Percentiles rank a stretch among this genome's conserved stretches.
Evolutionary conservation across 768 basidiomycete genomes (phyloP).

Genomic region (Crassisporium funariophilum): DNA sequence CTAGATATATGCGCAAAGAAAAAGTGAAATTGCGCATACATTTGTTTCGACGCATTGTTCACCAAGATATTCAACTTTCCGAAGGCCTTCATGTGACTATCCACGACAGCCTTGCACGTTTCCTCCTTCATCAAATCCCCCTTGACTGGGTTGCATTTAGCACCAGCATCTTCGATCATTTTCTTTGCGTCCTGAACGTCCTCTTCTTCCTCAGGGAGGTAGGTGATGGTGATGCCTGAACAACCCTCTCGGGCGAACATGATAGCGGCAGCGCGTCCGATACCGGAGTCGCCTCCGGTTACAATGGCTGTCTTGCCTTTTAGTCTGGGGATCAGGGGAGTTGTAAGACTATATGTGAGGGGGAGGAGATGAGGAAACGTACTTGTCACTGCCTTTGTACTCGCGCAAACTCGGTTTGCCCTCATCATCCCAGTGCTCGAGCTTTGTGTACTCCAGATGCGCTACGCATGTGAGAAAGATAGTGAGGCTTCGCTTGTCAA

Average conservation of each 20-base stretch:
- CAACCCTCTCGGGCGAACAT: conserved; percentile 55
- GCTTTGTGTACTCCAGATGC: conserved; percentile 40
- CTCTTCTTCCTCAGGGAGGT: conserved; percentile 56
- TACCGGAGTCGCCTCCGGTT: conserved; percentile 48
- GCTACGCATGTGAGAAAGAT: conserved; percentile 15
- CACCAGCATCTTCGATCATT: conserved; percentile 44
- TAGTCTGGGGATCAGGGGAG: conserved; percentile 21
- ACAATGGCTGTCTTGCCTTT: conserved; percentile 37
- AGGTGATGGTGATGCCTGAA: conserved; percentile 51
- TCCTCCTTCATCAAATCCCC: conserved; percentile 45
- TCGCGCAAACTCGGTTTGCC: conserved; percentile 52
- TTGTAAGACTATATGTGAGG: neutral
- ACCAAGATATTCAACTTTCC: conserved; percentile 56
- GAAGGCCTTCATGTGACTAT: conserved; percentile 48
- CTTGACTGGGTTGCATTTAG: conserved; percentile 35
- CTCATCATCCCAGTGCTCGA: conserved; percentile 52
- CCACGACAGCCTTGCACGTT: conserved; percentile 46
- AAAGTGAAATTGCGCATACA: conserved; percentile 21
- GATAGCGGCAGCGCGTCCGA: conserved; percentile 52
- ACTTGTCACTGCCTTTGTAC: conserved; percentile 55
- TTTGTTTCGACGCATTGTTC: conserved; percentile 59
- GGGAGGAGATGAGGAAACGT: conserved; percentile 1
- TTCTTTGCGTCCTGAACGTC: conserved; percentile 55
- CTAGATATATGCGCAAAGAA: neutral
- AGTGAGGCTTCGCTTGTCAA: conserved; percentile 6